Percentiles rank a stretch among this genome's conserved stretches.
Conservation (phyloP, 768 basidiomycete genomes). For the Boletus subcaerulescens region DNA sequence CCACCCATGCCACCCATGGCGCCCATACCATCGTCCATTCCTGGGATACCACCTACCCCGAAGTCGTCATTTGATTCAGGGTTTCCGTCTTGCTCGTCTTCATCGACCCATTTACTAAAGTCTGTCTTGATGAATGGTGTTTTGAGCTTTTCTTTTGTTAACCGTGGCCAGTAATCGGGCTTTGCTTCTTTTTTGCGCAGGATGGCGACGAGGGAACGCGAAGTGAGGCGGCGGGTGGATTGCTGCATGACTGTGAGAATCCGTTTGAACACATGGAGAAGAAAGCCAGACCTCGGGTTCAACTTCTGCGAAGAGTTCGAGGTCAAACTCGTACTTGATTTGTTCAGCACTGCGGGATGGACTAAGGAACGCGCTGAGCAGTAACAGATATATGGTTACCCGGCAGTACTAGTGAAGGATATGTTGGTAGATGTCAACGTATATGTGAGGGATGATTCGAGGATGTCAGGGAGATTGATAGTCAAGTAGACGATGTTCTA, state of each 20-base stretch:
- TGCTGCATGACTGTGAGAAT: constrained; percentile 12
- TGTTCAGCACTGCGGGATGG: constrained; percentile 36
- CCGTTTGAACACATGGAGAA: background rate
- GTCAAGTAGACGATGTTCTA: constrained; percentile 89
- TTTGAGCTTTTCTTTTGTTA: constrained; percentile 85
- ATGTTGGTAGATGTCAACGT: constrained; percentile 54
- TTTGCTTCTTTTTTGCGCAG: constrained; percentile 79
- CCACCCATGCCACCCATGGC: background rate
- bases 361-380: constrained; percentile 2
- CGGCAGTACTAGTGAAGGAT: constrained; percentile 51
- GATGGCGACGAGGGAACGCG: constrained; percentile 63
- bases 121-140: constrained; percentile 89
- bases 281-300: constrained; percentile 58
- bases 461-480: constrained; percentile 76
- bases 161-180: constrained; percentile 86
- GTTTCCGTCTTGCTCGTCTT: constrained; percentile 88
- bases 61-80: constrained; percentile 38
- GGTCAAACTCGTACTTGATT: constrained; percentile 68
- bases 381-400: constrained; percentile 41
- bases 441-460: constrained; percentile 54
- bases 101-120: constrained; percentile 94
- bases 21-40: constrained; percentile 34
- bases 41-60: constrained; percentile 34
- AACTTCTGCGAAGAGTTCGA: constrained; percentile 76
- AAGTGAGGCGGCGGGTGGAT: constrained; percentile 51